Percentiles rank a stretch among this genome's conserved stretches.
Conservation (phyloP, 768 basidiomycete species). For the Goffeauzyma gilvescens region DNA sequence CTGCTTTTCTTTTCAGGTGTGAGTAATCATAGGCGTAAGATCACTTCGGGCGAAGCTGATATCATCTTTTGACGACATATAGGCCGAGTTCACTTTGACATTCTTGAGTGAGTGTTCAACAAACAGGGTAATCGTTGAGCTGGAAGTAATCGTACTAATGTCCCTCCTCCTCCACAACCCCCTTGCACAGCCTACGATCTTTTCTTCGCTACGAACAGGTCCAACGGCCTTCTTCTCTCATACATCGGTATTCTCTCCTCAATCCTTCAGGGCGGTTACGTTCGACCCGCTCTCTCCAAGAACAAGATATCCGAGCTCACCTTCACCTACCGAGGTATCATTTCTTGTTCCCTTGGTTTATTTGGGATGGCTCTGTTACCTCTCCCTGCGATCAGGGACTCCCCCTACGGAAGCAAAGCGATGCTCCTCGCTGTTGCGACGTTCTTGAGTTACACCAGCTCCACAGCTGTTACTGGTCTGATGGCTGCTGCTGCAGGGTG, state of each 20-base stretch:
- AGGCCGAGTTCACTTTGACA: slow-evolving; percentile 92
- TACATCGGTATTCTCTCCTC: slow-evolving; percentile 82
- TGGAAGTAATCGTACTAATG: too few relatives aligned
- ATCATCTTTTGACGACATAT: not conserved
- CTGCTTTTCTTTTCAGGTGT: slow-evolving; percentile 62
- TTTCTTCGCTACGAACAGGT: slow-evolving; percentile 27
- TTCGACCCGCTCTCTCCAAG: slow-evolving; percentile 56
- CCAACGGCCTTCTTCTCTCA: slow-evolving; percentile 28
- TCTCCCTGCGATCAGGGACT: slow-evolving; percentile 38
- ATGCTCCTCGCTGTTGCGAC: slow-evolving; percentile 45
- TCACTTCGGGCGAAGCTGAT: not conserved
- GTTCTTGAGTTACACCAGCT: slow-evolving; percentile 79
- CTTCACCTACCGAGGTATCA: slow-evolving; percentile 66
- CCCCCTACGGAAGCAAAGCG: slow-evolving; percentile 37
- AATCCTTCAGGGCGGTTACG: slow-evolving; percentile 80
- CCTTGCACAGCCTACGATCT: slow-evolving; percentile 21
- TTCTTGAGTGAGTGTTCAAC: slow-evolving; percentile 56
- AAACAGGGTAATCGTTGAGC: too few relatives aligned
- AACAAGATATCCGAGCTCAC: slow-evolving; percentile 55
- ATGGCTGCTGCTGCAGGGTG: slow-evolving; percentile 80
- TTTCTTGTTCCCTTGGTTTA: slow-evolving; percentile 53
- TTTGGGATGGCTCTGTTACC: slow-evolving; percentile 55
- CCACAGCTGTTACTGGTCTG: slow-evolving; percentile 82
- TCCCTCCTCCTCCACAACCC: slow-evolving; percentile 49
- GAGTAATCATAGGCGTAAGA: slow-evolving; percentile 13